phyloP scores from a whole-genome alignment of 2,329 filamentous ascomycete genomes.

The Aureobasidium sp. region DNA sequence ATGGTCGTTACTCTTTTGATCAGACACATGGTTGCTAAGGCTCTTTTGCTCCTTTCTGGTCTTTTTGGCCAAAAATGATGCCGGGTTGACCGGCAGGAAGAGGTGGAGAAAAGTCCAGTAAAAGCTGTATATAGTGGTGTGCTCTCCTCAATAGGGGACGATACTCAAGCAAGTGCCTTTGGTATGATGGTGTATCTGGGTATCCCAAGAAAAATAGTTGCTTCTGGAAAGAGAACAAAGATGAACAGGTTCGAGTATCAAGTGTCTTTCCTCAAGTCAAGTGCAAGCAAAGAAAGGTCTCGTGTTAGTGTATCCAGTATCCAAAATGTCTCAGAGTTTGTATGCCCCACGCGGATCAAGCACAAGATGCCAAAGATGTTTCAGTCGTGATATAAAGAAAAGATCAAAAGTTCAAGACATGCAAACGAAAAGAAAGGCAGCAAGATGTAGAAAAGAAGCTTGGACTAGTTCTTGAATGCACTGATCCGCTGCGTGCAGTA shows the following conservation, averaged over 20 bases:
- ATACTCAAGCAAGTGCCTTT: not conserved
- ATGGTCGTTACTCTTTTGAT: not conserved
- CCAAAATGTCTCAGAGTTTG: not conserved
- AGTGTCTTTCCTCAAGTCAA: not conserved
- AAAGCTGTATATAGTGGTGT: not conserved
- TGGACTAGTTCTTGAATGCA: not conserved
- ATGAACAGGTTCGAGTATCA: not conserved
- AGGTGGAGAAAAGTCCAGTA: not conserved
- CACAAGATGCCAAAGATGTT: not conserved
- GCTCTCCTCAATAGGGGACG: not conserved
- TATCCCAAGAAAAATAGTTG: not conserved
- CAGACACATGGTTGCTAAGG: not conserved
- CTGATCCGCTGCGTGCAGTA: not conserved
- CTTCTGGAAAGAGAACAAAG: not conserved
- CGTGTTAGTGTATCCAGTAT: not conserved
- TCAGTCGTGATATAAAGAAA: not conserved
- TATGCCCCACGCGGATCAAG: slow-evolving; percentile 4
- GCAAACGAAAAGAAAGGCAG: not conserved
- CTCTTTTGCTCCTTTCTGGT: not conserved
- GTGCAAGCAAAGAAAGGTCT: not conserved
- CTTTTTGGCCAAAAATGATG: not conserved
- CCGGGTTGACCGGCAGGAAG: not conserved
- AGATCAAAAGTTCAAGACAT: not conserved
- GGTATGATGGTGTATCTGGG: not conserved
- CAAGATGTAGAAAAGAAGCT: not conserved